Evolutionary conservation across 441 rosid species (phyloP), one percentile per base, ranked within the genome.

Genomic region (Jatropha multifida): DNA sequence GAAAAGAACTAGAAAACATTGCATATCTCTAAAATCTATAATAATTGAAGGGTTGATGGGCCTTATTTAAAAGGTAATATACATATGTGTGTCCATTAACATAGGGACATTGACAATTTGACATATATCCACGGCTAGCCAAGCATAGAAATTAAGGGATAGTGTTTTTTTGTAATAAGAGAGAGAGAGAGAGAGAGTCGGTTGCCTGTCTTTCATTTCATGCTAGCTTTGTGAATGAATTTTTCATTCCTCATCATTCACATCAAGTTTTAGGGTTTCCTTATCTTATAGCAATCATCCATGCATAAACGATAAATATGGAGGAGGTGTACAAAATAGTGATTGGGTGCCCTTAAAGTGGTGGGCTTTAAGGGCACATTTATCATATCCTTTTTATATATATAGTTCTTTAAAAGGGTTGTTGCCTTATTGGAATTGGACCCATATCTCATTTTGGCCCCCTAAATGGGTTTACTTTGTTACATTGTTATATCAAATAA

Each of bases 201-300:
- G 86, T 81, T 51, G 26, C 52, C 52, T 65, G 85, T 79, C 81
- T 77, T 49, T 81, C 79, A 78, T 60, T 69, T 71, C 44, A n/a
- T 69, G 69, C 9, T 38, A 15, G 15, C 55, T n/a, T 27, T 52
- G 67, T 27, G 5, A 15, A n/a, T 49, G 48, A 51, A 27, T 59
- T 44, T 51, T 65, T 27, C 44, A 23, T 11, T 65, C 26, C 68
- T 32, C 32, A 32, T 55, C 69, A 17, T 71, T 58, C 68, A 26
- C 67, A 71, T 65, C 58, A 58, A 20, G 20, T 56, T 20, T 15
- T 20, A 26, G 18, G 26, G 32, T 46, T 65, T 44, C 46, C 65
- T 51, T 60, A 40, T 55, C 69, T 49, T 27, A 9, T 15, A 55
- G 65, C 67, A 61, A 74, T 23, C 61, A 15, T 7, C 65, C 62